Percentiles rank a stretch among this genome's conserved stretches.
Evolutionary conservation across 2,329 filamentous ascomycete genomes (phyloP).

Genomic region (Huntiella savannae): DNA sequence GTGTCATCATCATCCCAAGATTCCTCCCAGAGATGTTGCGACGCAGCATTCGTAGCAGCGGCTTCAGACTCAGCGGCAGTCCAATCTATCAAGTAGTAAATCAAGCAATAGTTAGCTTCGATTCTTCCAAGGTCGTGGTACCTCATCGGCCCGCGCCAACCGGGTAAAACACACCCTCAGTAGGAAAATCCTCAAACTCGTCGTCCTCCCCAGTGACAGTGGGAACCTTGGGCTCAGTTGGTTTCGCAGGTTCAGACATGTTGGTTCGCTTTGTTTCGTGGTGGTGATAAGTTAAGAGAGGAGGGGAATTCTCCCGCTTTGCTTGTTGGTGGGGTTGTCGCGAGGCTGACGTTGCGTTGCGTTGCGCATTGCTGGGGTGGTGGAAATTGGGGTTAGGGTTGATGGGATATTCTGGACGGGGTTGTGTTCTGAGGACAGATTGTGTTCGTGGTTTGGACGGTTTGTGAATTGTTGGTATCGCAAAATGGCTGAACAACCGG

Average conservation of each 20-base stretch:
- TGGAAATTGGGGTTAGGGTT: background rate
- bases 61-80: conserved; percentile 75
- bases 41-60: conserved; percentile 46
- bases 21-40: conserved; percentile 87
- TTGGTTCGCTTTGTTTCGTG: background rate
- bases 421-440: background rate
- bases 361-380: background rate
- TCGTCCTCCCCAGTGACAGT: conserved; percentile 74
- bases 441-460: too few species aligned
- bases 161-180: conserved; percentile 49
- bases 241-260: background rate
- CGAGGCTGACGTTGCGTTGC: background rate
- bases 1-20: conserved; percentile 99
- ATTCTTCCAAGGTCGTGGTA: background rate
- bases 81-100: conserved; percentile 48
- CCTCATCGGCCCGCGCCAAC: background rate
- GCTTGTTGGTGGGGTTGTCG: background rate
- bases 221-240: background rate
- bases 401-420: background rate
- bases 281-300: background rate
- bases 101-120: background rate
- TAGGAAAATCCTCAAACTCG: conserved; percentile 97
- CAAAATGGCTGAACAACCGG: conserved; percentile 2
- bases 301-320: background rate
- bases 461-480: too few species aligned